Conservation (phyloP, 148 eudicot genomes). For the Persicaria maculosa region DNA sequence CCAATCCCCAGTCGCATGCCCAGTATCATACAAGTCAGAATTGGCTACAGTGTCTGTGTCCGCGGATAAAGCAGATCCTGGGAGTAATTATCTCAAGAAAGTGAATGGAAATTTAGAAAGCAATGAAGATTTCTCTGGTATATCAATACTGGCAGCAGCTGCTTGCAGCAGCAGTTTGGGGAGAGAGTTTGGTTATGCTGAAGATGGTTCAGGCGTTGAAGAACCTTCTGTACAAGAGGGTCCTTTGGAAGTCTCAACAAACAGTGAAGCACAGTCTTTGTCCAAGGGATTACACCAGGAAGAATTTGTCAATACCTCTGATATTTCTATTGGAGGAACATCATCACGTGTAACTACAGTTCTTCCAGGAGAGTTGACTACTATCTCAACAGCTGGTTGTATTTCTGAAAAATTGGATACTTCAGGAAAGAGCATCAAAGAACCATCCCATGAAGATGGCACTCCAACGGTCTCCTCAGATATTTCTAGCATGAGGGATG, state of each 20-base stretch:
- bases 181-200: conserved; percentile 25
- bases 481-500: conserved; percentile 22
- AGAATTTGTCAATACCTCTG: conserved; percentile 22
- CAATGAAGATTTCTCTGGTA: conserved; percentile 59
- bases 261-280: conserved; percentile 12
- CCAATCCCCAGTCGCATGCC: background rate
- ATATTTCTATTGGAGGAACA: conserved; percentile 23
- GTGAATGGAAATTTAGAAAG: conserved; percentile 13
- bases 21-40: background rate
- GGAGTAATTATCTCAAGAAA: conserved; percentile 9
- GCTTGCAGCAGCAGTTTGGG: conserved; percentile 55
- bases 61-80: conserved; percentile 13
- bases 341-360: conserved; percentile 25
- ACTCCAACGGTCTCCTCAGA: conserved; percentile 19
- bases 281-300: conserved; percentile 19
- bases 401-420: conserved; percentile 18
- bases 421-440: conserved; percentile 14
- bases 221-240: conserved; percentile 16
- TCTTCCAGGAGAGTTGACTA: conserved; percentile 21
- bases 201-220: conserved; percentile 24
- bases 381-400: conserved; percentile 13
- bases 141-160: conserved; percentile 79
- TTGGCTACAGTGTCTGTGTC: background rate
- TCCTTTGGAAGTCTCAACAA: conserved; percentile 12
- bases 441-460: conserved; percentile 14